Evolutionary conservation across 2,329 filamentous ascomycete genomes (phyloP).

Genomic region (Fusarium drepaniforme): DNA sequence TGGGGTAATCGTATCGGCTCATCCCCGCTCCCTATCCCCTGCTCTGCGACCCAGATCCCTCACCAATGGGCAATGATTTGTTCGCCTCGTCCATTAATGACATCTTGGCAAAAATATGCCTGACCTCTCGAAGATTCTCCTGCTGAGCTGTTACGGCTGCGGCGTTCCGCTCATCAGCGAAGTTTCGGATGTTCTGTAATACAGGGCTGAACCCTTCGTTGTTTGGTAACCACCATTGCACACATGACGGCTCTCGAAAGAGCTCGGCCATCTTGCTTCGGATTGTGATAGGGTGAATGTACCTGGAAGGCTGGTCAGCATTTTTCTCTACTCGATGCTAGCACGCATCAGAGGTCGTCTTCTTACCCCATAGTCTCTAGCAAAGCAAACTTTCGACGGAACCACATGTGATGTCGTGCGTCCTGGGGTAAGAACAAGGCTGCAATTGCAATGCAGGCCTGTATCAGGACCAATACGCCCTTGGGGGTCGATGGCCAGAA

Average conservation of each 20-base stretch:
- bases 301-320: conserved; percentile 64
- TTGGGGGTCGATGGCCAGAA: conserved; percentile 77
- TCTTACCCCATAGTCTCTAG: conserved; percentile 84
- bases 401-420: conserved; percentile 79
- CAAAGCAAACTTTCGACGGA: conserved; percentile 80
- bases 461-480: conserved; percentile 78
- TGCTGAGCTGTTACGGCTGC: conserved; percentile 67
- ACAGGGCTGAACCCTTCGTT: conserved; percentile 81
- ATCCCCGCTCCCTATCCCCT: not conserved
- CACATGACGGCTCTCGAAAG: conserved; percentile 78
- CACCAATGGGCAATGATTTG: conserved; percentile 12
- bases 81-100: conserved; percentile 45
- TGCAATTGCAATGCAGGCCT: conserved; percentile 81
- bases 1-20: not conserved
- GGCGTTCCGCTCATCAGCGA: conserved; percentile 82
- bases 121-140: conserved; percentile 80
- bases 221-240: conserved; percentile 91
- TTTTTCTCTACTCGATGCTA: not conserved
- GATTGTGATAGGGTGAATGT: conserved; percentile 82
- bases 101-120: conserved; percentile 77
- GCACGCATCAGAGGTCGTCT: not conserved
- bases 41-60: not conserved
- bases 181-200: conserved; percentile 81
- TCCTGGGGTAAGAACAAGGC: conserved; percentile 85
- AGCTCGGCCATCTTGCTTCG: conserved; percentile 81